These are phyloP conservation scores for Elsinoe ampelina DNA, from an alignment of 2,329 filamentous ascomycete species.

Conservation along the genomic window DNA sequence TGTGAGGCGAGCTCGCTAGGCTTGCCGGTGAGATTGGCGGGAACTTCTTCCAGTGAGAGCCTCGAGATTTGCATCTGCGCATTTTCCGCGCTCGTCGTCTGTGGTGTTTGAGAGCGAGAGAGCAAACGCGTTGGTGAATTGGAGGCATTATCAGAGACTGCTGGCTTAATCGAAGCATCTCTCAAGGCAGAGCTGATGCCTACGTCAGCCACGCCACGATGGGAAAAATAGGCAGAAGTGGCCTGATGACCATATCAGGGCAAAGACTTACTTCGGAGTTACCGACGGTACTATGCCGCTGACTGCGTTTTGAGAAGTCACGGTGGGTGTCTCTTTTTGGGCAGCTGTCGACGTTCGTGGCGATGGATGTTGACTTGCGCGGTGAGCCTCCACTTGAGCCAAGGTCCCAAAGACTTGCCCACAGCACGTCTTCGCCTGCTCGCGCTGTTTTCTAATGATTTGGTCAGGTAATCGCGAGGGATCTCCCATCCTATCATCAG, in stretches of 20 bases:
- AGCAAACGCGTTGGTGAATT: background rate
- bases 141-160: background rate
- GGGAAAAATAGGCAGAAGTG: conserved; percentile 45
- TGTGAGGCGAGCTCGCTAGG: background rate
- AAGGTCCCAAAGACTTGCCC: background rate
- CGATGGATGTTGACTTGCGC: background rate
- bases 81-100: background rate
- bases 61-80: conserved; percentile 12
- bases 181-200: conserved; percentile 3
- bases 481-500: background rate
- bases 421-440: background rate
- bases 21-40: background rate
- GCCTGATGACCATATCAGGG: background rate
- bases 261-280: background rate
- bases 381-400: background rate
- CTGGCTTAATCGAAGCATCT: background rate
- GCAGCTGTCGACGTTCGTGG: background rate
- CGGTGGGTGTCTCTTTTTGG: background rate
- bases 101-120: conserved; percentile 2
- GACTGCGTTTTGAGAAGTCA: background rate
- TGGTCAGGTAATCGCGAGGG: background rate
- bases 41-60: conserved; percentile 7
- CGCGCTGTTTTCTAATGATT: background rate
- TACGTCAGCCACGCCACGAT: background rate
- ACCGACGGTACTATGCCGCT: background rate